Evolutionary conservation across 2,329 filamentous ascomycete genomes (phyloP), one percentile per base, ranked within the genome.

Genomic region (Orbilia quercus): DNA sequence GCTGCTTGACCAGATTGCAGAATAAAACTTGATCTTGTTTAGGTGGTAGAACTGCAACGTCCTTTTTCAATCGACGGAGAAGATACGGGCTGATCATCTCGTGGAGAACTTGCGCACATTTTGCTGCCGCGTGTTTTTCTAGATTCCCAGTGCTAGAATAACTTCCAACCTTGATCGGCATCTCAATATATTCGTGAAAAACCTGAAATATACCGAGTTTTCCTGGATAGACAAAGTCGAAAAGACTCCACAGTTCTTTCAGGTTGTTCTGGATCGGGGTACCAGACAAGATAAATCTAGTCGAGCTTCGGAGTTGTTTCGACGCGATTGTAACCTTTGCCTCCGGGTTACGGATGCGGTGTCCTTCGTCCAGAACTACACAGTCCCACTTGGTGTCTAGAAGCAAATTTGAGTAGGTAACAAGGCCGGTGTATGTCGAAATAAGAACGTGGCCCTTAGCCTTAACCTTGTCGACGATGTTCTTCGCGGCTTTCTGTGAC

Each of bases 261-360:
- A 99, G 82, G 75, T 97, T 98, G 80, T 99, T 99, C 80, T 99
- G 96, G 84, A 99, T 96, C 0, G 96, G 96, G 0, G 95, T 99
- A 3, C 95, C 95, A 0, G 96, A 98, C 0, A 99, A 84, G 70
- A 99, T 98, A 75, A 98, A 85, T 20, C 96, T 88, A 77, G 98
- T 95, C 0, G 91, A 87, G 0, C 95, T 99, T 34, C 73, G 75
- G n/a, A 99, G 83, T 80, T 97, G 91, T 80, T 99, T 99, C 84
- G 92, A 96, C 76, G 92, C 91, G 58, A 98, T 91, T 0, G 96
- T 97, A 75, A 99, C 95, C 5, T 91, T 90, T 0, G 95, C 92
- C 78, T 98, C 96, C 0, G 95, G 95, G 77, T 99, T 99, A 40
- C 95, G 89, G 77, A 99, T 99, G 81, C 97, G 97, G 82, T 99